Evolutionary conservation across 108 stramenopile species (phyloP), one percentile per base, ranked within the genome.

Genomic region (Discostella stelligeroides): DNA sequence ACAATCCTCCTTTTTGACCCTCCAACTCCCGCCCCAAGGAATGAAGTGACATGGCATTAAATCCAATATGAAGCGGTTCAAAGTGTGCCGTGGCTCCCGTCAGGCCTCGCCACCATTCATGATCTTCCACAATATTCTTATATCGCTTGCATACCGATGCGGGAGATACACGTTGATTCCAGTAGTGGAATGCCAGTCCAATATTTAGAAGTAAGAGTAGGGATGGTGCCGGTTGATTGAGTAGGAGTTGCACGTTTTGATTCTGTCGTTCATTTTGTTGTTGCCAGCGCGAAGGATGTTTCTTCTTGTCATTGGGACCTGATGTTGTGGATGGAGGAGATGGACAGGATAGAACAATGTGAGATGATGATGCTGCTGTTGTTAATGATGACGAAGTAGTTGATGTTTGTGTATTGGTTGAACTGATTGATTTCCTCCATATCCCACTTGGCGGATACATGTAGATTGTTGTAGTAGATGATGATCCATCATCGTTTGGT

Each of bases 31-130:
- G 43, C 7, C 92, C 90, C 23, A 94, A 59, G 14, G 63, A 57
- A 20, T 77, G 76, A 56, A 91, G 75, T 0, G 84, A 79, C 86
- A 92, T 86, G 80, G 85, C 85, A 62, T 94, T 94, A 67, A 94
- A 81, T 0, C 86, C 87, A 11, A 92, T 37, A 74, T 94, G 93
- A 72, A 91, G 78, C 11, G 80, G 60, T 69, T 94, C 93, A 77
- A 94, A 94, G 54, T 94, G 93, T 0, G 90, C 89, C 12, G 85
- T 78, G 17, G 86, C 83, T 20, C 90, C 90, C 0, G 88, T 66
- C 20, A 92, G 68, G 10, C 68, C 50, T 39, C 90, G 47, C 71
- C 89, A 89, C 68, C 81, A 83, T 76, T 94, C 87, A 39, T 78
- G 40, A 10, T 62, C 64, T 47, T 75, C 45, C 14, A 85, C 54